These are phyloP conservation scores for Lentinula boryana DNA, from an alignment of 768 basidiomycete genomes.

Conservation along the genomic window DNA sequence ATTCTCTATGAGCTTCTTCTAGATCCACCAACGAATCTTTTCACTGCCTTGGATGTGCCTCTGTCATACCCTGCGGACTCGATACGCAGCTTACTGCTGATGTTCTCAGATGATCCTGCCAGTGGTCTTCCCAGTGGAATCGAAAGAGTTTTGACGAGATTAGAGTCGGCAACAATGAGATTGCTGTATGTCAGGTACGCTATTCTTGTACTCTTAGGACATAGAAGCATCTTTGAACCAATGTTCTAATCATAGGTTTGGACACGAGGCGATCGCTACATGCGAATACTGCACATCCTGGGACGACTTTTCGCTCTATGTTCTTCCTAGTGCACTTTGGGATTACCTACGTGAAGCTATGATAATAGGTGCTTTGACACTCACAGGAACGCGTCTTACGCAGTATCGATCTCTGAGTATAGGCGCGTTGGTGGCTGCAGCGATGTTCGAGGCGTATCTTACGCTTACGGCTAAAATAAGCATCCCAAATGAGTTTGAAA, in stretches of 20 bases:
- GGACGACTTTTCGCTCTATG: conserved; percentile 55
- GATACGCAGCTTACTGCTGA: conserved; percentile 41
- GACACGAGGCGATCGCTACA: conserved; percentile 54
- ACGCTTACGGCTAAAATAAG: conserved; percentile 40
- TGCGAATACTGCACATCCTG: conserved; percentile 64
- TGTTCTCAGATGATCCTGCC: conserved; percentile 31
- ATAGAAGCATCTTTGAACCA: neutral
- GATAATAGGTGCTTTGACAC: conserved; percentile 45
- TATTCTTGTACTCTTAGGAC: neutral
- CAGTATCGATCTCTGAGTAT: conserved; percentile 40
- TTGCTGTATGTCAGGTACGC: conserved; percentile 53
- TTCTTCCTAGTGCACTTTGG: conserved; percentile 46
- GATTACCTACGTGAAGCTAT: conserved; percentile 55
- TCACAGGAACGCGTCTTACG: conserved; percentile 31
- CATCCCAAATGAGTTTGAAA: conserved; percentile 39
- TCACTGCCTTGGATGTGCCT: conserved; percentile 47
- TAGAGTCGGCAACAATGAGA: conserved; percentile 54
- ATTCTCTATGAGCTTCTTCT: conserved; percentile 40
- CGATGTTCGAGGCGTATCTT: conserved; percentile 48
- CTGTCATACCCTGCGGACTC: conserved; percentile 47
- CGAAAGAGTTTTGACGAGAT: conserved; percentile 45
- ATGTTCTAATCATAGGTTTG: conserved; percentile 49
- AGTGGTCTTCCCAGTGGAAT: conserved; percentile 37
- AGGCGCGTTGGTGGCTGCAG: conserved; percentile 40
- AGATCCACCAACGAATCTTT: conserved; percentile 56